Evolutionary conservation across 768 basidiomycete species (phyloP).

Genomic region (Pholiota microspora): DNA sequence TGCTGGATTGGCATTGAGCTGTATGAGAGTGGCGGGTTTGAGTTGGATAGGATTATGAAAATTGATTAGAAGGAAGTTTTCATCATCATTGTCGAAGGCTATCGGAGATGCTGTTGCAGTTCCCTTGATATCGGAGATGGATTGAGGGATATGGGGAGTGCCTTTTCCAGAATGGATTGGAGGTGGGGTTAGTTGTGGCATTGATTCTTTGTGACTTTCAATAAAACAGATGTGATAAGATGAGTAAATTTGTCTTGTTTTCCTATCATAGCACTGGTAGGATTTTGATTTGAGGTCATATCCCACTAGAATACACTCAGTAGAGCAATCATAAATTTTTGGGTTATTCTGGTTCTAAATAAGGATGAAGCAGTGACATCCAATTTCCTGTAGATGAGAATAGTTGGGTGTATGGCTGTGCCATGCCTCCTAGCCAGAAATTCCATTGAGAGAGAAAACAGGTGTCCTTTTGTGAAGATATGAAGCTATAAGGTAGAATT

Average conservation of each 20-base stretch:
- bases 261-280: conserved; percentile 16
- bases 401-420: conserved; percentile 19
- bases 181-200: neutral
- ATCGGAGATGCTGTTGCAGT: conserved; percentile 1
- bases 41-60: neutral
- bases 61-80: neutral
- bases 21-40: too few relatives aligned
- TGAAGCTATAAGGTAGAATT: conserved; percentile 28
- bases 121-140: neutral
- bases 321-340: conserved; percentile 21
- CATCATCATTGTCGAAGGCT: neutral
- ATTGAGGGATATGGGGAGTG: neutral
- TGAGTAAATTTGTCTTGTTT: conserved; percentile 4
- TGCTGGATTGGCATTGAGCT: too few relatives aligned
- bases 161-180: neutral
- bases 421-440: conserved; percentile 19
- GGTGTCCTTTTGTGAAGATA: conserved; percentile 20
- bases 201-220: conserved; percentile 10
- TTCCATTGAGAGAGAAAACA: conserved; percentile 1
- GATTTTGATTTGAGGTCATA: conserved; percentile 17
- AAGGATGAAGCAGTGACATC: conserved; percentile 25
- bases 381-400: conserved; percentile 27
- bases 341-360: conserved; percentile 22
- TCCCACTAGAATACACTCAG: conserved; percentile 20
- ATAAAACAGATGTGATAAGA: conserved; percentile 23